These are phyloP conservation scores for Fusarium nodosum DNA, from an alignment of 2,329 filamentous ascomycete genomes.

Conservation along the genomic window DNA sequence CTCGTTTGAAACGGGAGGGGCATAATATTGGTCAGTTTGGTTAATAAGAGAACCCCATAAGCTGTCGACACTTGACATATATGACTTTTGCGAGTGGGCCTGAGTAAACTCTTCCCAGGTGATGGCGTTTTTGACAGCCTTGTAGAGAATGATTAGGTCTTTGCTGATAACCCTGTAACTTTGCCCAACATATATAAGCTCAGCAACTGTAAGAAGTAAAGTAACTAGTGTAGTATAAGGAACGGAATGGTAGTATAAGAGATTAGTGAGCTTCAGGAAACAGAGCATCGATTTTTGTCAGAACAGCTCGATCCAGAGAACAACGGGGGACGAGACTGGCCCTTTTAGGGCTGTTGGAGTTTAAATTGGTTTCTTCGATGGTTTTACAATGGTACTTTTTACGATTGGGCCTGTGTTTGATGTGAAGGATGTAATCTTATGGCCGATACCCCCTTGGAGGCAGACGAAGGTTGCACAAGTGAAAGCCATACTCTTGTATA, in stretches of 20 bases:
- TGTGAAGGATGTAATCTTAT: too few relatives aligned
- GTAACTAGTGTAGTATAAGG: background rate
- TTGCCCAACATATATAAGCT: background rate
- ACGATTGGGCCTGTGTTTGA: too few relatives aligned
- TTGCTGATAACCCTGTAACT: background rate
- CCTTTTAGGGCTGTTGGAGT: background rate
- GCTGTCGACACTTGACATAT: rapidly evolving
- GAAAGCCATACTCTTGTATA: too few relatives aligned
- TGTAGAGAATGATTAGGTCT: background rate
- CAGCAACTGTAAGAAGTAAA: background rate
- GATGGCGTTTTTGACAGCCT: background rate
- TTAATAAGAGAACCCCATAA: background rate
- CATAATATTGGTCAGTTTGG: too few relatives aligned
- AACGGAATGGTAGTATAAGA: background rate
- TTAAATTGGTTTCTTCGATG: too few relatives aligned
- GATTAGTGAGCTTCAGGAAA: background rate
- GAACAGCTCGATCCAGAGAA: background rate
- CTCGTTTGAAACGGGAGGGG: background rate
- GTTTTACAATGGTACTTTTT: too few relatives aligned
- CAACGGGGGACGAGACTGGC: too few relatives aligned
- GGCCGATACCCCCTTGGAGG: background rate
- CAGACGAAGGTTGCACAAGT: background rate
- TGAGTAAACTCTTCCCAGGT: too few relatives aligned
- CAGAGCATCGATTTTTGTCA: background rate
- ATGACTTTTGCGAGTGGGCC: background rate